Evolutionary conservation across 257 asterid genomes (phyloP).

Genomic region (Datura wrightii): DNA sequence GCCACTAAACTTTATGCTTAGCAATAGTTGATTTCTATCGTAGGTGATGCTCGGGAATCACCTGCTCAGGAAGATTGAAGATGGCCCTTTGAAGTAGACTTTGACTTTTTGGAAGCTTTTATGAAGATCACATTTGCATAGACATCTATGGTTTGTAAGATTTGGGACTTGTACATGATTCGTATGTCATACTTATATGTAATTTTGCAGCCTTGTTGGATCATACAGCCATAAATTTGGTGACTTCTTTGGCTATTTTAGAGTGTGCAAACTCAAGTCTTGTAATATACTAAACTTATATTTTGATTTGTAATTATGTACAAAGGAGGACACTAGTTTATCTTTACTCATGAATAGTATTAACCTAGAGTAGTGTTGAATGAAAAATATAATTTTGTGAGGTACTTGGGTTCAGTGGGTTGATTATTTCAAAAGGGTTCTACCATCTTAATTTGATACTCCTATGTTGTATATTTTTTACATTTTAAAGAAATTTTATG

Average conservation of each 20-base stretch:
- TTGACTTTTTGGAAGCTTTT: neutral
- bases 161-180: neutral
- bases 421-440: neutral
- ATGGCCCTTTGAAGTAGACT: neutral
- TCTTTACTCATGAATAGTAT: neutral
- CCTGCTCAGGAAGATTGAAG: neutral
- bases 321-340: neutral
- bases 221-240: neutral
- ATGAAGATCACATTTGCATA: neutral
- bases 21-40: too few species aligned
- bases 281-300: neutral
- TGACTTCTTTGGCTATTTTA: neutral
- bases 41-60: neutral
- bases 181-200: neutral
- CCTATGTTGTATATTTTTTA: neutral
- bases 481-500: neutral
- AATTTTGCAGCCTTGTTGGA: neutral
- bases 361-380: neutral
- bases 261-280: neutral
- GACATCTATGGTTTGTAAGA: conserved; percentile 1
- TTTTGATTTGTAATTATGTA: neutral
- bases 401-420: neutral
- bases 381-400: neutral
- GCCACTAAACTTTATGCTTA: too few species aligned
- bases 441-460: neutral